Evolutionary conservation across 805 yeast species (phyloP).

Genomic region (Blastobotrys americana): DNA sequence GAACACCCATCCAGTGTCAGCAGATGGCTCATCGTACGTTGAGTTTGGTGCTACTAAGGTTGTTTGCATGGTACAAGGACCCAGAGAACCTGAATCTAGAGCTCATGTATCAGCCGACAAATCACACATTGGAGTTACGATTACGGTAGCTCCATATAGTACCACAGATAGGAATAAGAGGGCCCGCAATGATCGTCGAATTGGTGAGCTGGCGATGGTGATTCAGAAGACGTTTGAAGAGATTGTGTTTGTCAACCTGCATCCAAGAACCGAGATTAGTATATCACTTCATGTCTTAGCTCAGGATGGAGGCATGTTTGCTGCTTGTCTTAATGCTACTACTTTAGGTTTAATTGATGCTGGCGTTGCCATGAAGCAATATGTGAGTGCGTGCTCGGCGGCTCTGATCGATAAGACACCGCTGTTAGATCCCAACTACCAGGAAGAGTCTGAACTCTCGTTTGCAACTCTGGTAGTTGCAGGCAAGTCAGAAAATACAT

Average conservation of each 20-base stretch:
- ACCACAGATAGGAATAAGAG: constrained; percentile 68
- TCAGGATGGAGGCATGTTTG: constrained; percentile 83
- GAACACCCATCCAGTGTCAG: constrained; percentile 70
- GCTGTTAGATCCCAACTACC: constrained; percentile 68
- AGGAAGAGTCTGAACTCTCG: constrained; percentile 82
- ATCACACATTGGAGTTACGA: constrained; percentile 54
- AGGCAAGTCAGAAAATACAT: constrained; percentile 73
- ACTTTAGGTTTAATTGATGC: constrained; percentile 91
- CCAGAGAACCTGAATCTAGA: constrained; percentile 67
- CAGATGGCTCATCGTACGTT: constrained; percentile 85
- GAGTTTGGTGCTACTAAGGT: constrained; percentile 91
- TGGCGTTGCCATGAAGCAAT: constrained; percentile 90
- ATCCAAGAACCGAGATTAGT: constrained; percentile 78
- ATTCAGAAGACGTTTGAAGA: constrained; percentile 35
- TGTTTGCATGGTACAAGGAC: constrained; percentile 80
- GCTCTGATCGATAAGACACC: constrained; percentile 77
- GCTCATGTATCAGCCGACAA: constrained; percentile 39
- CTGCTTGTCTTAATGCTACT: constrained; percentile 75
- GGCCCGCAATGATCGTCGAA: constrained; percentile 46
- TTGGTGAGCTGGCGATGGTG: constrained; percentile 31
- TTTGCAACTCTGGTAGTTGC: constrained; percentile 74
- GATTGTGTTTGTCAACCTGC: constrained; percentile 62
- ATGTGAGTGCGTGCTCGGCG: constrained; percentile 70
- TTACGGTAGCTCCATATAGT: constrained; percentile 75
- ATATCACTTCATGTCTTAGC: constrained; percentile 70